Percentiles rank a stretch among this genome's conserved stretches.
Evolutionary conservation across 2,329 filamentous ascomycete species (phyloP).

Genomic region (Xylaria sp.): DNA sequence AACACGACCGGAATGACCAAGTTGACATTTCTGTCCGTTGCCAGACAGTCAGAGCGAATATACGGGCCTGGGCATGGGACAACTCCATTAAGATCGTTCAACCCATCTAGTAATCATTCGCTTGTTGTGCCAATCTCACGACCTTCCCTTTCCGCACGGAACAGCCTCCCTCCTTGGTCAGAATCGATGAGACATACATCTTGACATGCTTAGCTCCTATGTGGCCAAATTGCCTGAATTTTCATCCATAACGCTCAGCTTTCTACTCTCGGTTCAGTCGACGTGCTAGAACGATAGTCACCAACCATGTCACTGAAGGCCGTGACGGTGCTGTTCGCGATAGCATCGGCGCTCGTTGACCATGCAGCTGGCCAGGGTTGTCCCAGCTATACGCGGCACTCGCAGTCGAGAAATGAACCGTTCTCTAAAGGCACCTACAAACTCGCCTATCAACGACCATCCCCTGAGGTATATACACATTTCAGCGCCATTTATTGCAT

Average conservation of each 20-base stretch:
- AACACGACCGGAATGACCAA: background rate
- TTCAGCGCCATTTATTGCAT: no score
- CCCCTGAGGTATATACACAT: slow-evolving; percentile 41
- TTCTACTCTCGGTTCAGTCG: background rate
- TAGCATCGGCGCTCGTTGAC: slow-evolving; percentile 8
- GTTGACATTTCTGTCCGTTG: background rate
- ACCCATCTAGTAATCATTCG: no score
- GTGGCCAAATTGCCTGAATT: background rate
- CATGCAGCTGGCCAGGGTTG: slow-evolving; percentile 26
- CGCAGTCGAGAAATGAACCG: slow-evolving; percentile 35
- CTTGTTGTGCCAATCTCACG: no score
- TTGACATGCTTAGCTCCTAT: background rate
- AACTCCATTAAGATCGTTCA: no score
- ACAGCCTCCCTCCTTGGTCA: background rate
- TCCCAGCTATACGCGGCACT: slow-evolving; percentile 37
- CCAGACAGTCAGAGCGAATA: no score
- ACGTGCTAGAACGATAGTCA: background rate
- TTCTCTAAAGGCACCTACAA: slow-evolving; percentile 35
- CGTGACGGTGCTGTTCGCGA: background rate
- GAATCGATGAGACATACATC: background rate
- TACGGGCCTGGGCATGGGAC: background rate
- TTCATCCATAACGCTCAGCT: background rate
- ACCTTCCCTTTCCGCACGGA: background rate
- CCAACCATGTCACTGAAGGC: background rate
- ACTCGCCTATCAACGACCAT: slow-evolving; percentile 54